Base-by-base conservation (phyloP, 441 rosid genomes). In the Erodium chrysanthum region DNA sequence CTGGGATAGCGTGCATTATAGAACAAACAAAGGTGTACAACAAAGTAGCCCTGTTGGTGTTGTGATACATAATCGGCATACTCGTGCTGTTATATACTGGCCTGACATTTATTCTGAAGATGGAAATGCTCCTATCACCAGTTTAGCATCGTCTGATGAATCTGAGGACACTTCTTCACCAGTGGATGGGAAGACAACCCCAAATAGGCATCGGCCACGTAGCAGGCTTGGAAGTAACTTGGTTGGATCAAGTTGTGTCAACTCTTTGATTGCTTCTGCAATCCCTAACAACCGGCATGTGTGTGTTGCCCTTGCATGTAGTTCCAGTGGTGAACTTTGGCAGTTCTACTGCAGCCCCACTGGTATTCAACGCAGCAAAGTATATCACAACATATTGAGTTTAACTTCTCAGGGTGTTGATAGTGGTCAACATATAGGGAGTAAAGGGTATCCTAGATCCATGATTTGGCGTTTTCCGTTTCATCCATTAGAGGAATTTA, bases 361-460 rank as follows among this genome's bases (percentile, higher is more conserved):
- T 71, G 87, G 80, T 22, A 72, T 89, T 71, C 68, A 65, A 64
- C 74, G 77, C 63, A 75, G 68, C 31, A 81, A 82, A 76, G 73
- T 83, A 14, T 66, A 74, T 70, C 69, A 79, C 69, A 76, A 84
- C 18, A n/a, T 67, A 29, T 37, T 15, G 29, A 74, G 76, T 74
- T 69, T 74, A 64, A 76, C 78, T 48, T 80, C 84, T 44, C 81
- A 71, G 56, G 79, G 77, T 29, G 72, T 69, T 74, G 82, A 80
- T 64, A 66, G 50, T 73, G 78, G 82, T 56, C 83, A 76, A 54
- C 71, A 60, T 74, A 68, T 65, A 15, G 66, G 81, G 54, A 72
- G 80, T 75, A 88, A 81, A 82, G 97, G 96, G 7, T 88, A 89
- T 76, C 90, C 91, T 15, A 84, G 97, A 81, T 89, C 98, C 21